These are phyloP conservation scores for Hyaloperonospora arabidopsidis DNA, from an alignment of 352 stramenopile genomes.

Conservation along the genomic window DNA sequence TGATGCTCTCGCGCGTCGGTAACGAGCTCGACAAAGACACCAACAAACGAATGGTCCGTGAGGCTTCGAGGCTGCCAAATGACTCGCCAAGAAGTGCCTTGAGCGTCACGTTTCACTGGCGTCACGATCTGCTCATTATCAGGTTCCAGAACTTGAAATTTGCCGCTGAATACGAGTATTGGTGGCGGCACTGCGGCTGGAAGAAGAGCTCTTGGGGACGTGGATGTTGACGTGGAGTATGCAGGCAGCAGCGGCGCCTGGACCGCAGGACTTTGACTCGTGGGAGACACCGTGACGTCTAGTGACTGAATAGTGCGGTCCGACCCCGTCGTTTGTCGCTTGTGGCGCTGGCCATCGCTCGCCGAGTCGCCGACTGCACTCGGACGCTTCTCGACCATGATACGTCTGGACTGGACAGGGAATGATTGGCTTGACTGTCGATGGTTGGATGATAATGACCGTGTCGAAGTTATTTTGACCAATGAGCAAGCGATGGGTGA, in stretches of 20 bases:
- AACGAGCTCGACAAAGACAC: conserved; percentile 58
- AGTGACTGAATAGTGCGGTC: conserved; percentile 9
- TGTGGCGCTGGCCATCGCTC: conserved; percentile 21
- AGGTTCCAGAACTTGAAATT: conserved; percentile 38
- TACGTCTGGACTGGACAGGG: neutral
- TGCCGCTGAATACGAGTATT: conserved; percentile 27
- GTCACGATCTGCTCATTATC: conserved; percentile 30
- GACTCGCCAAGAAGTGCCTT: conserved; percentile 45
- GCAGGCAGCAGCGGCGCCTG: conserved; percentile 3
- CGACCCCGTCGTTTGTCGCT: conserved; percentile 21
- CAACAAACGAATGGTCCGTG: conserved; percentile 37
- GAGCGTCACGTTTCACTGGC: conserved; percentile 26
- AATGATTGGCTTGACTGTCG: neutral
- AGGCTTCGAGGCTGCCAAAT: conserved; percentile 54
- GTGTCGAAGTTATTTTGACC: conserved; percentile 12
- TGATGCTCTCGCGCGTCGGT: conserved; percentile 5
- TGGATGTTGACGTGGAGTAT: too few species aligned
- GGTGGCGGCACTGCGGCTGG: neutral
- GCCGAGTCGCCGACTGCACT: conserved; percentile 25
- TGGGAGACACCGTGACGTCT: conserved; percentile 7
- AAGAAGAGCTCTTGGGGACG: too few species aligned
- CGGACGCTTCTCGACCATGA: conserved; percentile 48
- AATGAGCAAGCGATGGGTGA: conserved; percentile 9
- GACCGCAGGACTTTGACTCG: neutral
- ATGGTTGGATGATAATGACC: conserved; percentile 26